Evolutionary conservation across 2,329 filamentous ascomycete species (phyloP), one percentile per base, ranked within the genome.

Genomic region (Arthrobotrys sphaeroides): DNA sequence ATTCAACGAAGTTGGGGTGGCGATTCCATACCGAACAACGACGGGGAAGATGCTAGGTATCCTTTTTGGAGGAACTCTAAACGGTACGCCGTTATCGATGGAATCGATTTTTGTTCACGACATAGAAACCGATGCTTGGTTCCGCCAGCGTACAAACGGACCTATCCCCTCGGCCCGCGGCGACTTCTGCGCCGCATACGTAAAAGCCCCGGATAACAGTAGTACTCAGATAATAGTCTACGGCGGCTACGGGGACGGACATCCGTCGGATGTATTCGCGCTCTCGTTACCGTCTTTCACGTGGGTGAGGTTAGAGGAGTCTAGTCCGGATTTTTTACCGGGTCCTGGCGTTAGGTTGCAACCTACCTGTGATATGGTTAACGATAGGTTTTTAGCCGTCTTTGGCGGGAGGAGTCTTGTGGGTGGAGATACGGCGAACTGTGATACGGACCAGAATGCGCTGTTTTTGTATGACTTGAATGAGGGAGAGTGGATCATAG

Each of bases 401-500:
- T 72, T 72, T 13, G 67, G 47, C 1, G 67, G 67, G 3, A 64
- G 67, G n/a, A 72, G 60, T 59, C 38, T 72, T 9, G 57, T 65
- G 1, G 49, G 45, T 49, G 67, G 67, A 0, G 67, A 72, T 65
- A 40, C 59, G 13, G 59, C 36, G 6, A 51, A 59, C 20, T 72
- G 67, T 26, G 67, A 72, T 33, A 51, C n/a, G 18, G 18, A 65
- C 6, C 67, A 72, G 47, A 72, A 72, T 43, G 67, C 67, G 18
- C 42, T 72, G 18, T 72, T 72, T 28, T 47, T 72, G 67, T 72
- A 72, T 42, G 67, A 72, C 49, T 57, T 72, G 59, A 65, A 36
- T 9, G 31, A 22, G 18, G 12, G 59, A 16, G 38, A 72, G 26
- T 72, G 67, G 67, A 64, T 49, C 6, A 38, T 49, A 12, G 20